Evolutionary conservation across 345 rosid species (phyloP).

Genomic region (Trapa bicornis): DNA sequence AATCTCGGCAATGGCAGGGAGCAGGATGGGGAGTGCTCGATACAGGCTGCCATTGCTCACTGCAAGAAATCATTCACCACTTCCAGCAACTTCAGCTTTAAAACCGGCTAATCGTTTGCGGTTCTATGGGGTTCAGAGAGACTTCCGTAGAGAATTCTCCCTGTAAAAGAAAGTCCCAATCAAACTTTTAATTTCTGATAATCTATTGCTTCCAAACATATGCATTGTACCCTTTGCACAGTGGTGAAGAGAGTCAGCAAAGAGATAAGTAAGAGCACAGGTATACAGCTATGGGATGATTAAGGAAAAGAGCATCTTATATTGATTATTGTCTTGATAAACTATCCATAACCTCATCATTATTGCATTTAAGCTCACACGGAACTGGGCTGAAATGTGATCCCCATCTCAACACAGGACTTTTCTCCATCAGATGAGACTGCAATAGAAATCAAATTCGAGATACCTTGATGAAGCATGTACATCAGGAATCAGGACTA

Average conservation of each 20-base stretch:
- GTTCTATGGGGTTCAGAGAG: background rate
- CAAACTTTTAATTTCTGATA: background rate
- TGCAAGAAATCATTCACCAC: slow-evolving; percentile 26
- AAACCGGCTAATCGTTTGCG: background rate
- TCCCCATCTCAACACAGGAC: background rate
- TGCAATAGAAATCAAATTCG: background rate
- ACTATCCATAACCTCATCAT: background rate
- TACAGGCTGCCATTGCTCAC: slow-evolving; percentile 35
- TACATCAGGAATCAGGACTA: background rate
- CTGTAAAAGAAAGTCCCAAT: background rate
- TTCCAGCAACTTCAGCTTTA: slow-evolving; percentile 9
- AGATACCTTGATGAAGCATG: background rate
- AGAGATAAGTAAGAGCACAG: background rate
- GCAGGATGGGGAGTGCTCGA: slow-evolving; percentile 11
- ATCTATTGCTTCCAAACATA: background rate
- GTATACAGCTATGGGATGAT: background rate
- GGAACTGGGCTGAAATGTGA: background rate
- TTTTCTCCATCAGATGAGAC: background rate
- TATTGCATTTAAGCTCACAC: background rate
- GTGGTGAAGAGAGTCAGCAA: background rate
- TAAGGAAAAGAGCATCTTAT: background rate
- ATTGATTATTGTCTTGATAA: background rate
- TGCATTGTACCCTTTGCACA: background rate
- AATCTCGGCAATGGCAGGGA: background rate
- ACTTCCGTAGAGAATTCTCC: too few relatives aligned